A percentile compares a stretch with the other conserved stretches of the same genome.
These are phyloP conservation scores for Phytophthora fragariaefolia DNA, from an alignment of 352 stramenopile species.

Conservation along the genomic window DNA sequence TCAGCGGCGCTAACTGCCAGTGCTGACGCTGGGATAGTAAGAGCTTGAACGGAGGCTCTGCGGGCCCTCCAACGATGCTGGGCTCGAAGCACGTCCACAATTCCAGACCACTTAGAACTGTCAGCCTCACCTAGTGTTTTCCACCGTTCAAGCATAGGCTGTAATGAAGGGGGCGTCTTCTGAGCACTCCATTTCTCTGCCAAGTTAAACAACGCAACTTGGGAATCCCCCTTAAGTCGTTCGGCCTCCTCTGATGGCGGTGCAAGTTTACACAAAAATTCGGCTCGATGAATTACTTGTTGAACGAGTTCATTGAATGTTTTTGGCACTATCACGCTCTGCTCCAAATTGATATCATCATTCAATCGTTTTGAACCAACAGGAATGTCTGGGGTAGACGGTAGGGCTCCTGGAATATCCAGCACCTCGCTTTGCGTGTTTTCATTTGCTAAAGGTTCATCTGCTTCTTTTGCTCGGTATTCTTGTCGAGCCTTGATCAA, in stretches of 20 bases:
- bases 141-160: constrained; percentile 90
- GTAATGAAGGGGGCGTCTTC: constrained; percentile 79
- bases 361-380: constrained; percentile 5
- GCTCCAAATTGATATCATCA: constrained; percentile 56
- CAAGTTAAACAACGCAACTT: constrained; percentile 79
- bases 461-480: constrained; percentile 68
- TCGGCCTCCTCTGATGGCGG: constrained; percentile 76
- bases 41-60: constrained; percentile 53
- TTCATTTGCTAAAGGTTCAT: constrained; percentile 36
- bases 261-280: constrained; percentile 80
- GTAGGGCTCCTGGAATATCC: neutral
- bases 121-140: constrained; percentile 77
- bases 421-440: neutral
- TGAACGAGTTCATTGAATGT: constrained; percentile 73
- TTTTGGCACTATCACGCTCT: constrained; percentile 64
- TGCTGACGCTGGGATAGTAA: constrained; percentile 1
- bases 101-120: constrained; percentile 86
- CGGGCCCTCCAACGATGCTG: constrained; percentile 68
- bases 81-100: constrained; percentile 83
- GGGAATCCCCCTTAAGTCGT: constrained; percentile 67
- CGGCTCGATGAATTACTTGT: constrained; percentile 71
- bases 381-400: neutral
- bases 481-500: constrained; percentile 84
- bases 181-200: constrained; percentile 88
- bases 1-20: neutral